Evolutionary conservation across 495 filamentous ascomycete species (phyloP), one percentile per base, ranked within the genome.

Genomic region (Talaromyces proteolyticus): DNA sequence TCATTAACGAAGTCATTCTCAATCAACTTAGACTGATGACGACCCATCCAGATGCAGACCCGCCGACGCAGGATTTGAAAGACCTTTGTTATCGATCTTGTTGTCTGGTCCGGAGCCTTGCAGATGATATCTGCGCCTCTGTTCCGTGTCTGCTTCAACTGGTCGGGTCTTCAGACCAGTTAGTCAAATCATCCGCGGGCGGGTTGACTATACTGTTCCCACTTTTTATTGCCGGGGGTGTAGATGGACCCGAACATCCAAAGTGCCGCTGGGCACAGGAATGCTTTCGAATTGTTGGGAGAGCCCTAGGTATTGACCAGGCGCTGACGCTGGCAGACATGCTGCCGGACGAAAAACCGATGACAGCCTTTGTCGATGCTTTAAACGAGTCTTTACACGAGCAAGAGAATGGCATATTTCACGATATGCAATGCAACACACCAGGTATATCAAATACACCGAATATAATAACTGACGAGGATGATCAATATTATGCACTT

Each of bases 181-280:
- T 10, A 34, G 1, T 14, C 8, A 19, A 24, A 37, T 21, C 7
- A 4, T 38, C 43, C 11, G 3, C 29, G 70, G 66, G 70, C 1
- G 68, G 73, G 2, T 58, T 75, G 18, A 53, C 73, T 16, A 55
- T 77, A 4, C 60, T 78, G 8, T 79, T 73, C 73, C 73, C 73
- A 1, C 45, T 79, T 10, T 74, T 69, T 43, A 47, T 70, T 3
- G 72, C 68, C 3, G 74, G 65, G 0, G 56, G 57, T 10, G 64
- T 67, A 4, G 66, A 75, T 45, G 51, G 53, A 12, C 56, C 57
- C 5, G 50, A 50, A 4, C 56, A 68, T 20, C 49, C 61, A 4
- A 58, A 73, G 16, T 70, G 69, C 2, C 57, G 55, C n/a, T 79
- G 75, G 75, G 68, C 72, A 19, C 55, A 65, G 2, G 55, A 65